Conservation (phyloP, 108 stramenopile genomes). For the Stephanodiscus minutulus region DNA sequence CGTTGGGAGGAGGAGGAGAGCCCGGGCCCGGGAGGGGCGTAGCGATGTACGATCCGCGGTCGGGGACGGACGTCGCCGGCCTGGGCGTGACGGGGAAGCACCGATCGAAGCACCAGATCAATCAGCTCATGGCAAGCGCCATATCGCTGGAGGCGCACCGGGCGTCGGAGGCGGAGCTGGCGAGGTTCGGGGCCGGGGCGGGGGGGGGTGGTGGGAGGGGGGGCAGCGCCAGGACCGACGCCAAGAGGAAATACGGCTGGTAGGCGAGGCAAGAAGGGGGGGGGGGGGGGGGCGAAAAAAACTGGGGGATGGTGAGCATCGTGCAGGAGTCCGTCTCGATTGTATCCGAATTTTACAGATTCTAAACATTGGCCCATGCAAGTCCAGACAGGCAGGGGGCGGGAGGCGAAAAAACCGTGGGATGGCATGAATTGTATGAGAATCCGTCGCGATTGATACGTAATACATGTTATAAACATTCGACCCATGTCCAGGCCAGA, state of each 20-base stretch:
- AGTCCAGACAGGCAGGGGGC: no score
- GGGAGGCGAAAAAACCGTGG: no score
- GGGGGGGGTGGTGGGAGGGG: constrained; percentile 6
- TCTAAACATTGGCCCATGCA: no score
- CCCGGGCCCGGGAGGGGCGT: constrained; percentile 8
- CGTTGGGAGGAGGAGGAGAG: neutral
- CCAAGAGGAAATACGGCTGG: constrained; percentile 55
- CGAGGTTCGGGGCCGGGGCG: constrained; percentile 34
- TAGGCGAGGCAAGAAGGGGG: constrained; percentile 10
- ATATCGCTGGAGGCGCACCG: constrained; percentile 49
- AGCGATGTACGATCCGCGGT: constrained; percentile 52
- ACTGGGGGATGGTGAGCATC: neutral
- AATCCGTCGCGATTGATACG: no score
- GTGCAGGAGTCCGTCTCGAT: no score
- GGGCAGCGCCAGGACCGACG: constrained; percentile 36
- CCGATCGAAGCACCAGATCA: constrained; percentile 51
- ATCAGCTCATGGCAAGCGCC: constrained; percentile 52
- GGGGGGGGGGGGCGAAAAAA: neutral
- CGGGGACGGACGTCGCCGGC: constrained; percentile 40
- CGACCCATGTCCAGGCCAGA: no score
- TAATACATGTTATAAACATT: no score
- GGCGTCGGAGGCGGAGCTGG: constrained; percentile 46
- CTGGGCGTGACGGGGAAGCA: constrained; percentile 44
- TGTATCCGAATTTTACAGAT: no score
- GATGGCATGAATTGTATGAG: no score